Evolutionary conservation across 1,284 basidiomycete species (phyloP).

Genomic region (Leccinum olivaceoglutinosum): DNA sequence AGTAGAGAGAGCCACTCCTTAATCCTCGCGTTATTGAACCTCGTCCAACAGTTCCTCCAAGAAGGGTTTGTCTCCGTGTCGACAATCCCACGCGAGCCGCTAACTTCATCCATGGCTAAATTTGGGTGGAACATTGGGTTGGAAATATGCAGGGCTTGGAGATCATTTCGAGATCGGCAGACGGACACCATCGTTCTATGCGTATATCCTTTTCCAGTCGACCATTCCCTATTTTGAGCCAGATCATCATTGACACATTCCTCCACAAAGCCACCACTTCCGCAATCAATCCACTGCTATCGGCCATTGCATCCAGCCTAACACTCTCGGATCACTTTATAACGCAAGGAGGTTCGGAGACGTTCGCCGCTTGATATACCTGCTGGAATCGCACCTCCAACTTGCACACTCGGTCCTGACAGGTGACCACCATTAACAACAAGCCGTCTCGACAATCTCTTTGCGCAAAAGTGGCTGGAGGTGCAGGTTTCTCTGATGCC

Average conservation of each 20-base stretch:
- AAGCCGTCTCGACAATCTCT: slow-evolving; percentile 64
- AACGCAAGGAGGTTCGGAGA: slow-evolving; percentile 63
- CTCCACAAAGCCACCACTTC: slow-evolving; percentile 68
- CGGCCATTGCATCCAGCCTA: slow-evolving; percentile 57
- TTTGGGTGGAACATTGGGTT: slow-evolving; percentile 71
- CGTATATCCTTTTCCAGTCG: slow-evolving; percentile 58
- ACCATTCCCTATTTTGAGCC: slow-evolving; percentile 54
- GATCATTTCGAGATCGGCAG: too few species aligned
- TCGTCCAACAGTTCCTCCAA: slow-evolving; percentile 70
- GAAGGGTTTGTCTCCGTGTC: slow-evolving; percentile 62
- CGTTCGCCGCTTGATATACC: slow-evolving; percentile 58
- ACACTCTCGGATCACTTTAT: slow-evolving; percentile 56
- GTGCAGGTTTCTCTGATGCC: slow-evolving; percentile 42
- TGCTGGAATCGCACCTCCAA: slow-evolving; percentile 62
- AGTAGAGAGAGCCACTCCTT: slow-evolving; percentile 65
- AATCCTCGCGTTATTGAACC: slow-evolving; percentile 70
- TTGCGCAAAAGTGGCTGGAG: slow-evolving; percentile 55
- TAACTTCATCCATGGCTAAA: slow-evolving; percentile 74
- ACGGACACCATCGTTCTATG: slow-evolving; percentile 40
- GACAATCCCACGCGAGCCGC: slow-evolving; percentile 58
- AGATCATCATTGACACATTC: slow-evolving; percentile 60
- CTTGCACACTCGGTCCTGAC: slow-evolving; percentile 54
- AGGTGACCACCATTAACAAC: slow-evolving; percentile 7
- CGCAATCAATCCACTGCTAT: slow-evolving; percentile 71
- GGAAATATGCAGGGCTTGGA: too few species aligned